phyloP scores from a whole-genome alignment of 305 asterid species.

The Euphrasia arctica region DNA sequence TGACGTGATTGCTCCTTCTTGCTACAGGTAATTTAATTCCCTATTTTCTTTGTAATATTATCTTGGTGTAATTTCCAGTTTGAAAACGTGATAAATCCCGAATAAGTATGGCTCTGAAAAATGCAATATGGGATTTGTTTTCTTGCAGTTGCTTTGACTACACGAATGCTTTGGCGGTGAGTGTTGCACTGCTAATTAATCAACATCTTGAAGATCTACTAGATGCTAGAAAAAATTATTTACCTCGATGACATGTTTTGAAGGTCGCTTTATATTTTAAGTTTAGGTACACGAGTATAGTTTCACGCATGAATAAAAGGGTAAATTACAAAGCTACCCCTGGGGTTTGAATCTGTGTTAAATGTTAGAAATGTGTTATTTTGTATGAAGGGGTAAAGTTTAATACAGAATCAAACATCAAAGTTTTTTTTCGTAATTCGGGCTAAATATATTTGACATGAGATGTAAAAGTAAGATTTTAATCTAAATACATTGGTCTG shows the following conservation, averaged over 20 bases:
- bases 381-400: too few relatives aligned
- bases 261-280: too few relatives aligned
- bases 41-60: conserved; percentile 17
- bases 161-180: conserved; percentile 93
- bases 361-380: too few relatives aligned
- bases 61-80: conserved; percentile 1
- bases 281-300: too few relatives aligned
- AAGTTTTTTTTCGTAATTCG: too few relatives aligned
- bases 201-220: conserved; percentile 1
- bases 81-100: not conserved
- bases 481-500: conserved; percentile 17
- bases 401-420: too few relatives aligned
- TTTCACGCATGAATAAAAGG: too few relatives aligned
- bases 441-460: not conserved
- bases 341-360: too few relatives aligned
- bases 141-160: conserved; percentile 93
- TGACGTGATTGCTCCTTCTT: conserved; percentile 97
- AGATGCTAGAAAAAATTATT: not conserved
- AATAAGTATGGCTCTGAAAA: conserved; percentile 2
- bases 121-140: conserved; percentile 22
- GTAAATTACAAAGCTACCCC: too few relatives aligned
- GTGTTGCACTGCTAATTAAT: conserved; percentile 34
- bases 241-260: too few relatives aligned
- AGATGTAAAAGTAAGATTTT: not conserved
- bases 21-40: conserved; percentile 67